Conservation (phyloP, 495 filamentous ascomycete species). For the Filosporella fistucella region DNA sequence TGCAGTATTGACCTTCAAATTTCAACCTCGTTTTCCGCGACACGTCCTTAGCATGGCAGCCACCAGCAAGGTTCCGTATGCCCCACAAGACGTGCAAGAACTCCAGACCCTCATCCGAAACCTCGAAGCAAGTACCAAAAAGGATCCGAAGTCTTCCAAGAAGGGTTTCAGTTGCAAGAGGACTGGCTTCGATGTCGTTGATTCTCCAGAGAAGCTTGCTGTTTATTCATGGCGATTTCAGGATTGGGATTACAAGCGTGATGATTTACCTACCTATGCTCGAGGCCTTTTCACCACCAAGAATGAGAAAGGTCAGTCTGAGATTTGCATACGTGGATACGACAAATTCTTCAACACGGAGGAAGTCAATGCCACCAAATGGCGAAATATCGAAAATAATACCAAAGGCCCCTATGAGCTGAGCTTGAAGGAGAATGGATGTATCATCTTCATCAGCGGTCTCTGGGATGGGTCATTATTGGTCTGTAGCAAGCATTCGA, state of each 20-base stretch:
- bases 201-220: conserved; percentile 47
- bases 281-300: conserved; percentile 85
- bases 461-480: conserved; percentile 82
- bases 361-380: conserved; percentile 73
- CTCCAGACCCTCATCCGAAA: conserved; percentile 51
- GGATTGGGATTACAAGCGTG: conserved; percentile 92
- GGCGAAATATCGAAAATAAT: conserved; percentile 70
- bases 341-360: conserved; percentile 98
- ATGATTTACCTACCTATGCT: conserved; percentile 80
- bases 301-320: conserved; percentile 53
- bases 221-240: conserved; percentile 92
- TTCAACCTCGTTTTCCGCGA: not conserved
- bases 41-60: conserved; percentile 14
- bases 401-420: conserved; percentile 91
- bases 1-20: not conserved
- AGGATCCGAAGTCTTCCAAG: conserved; percentile 32
- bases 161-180: conserved; percentile 65
- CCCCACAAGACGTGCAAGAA: conserved; percentile 59
- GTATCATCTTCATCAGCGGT: conserved; percentile 95
- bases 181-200: conserved; percentile 60
- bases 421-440: conserved; percentile 96
- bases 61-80: conserved; percentile 38
- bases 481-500: conserved; percentile 98
- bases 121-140: conserved; percentile 50
- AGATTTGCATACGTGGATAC: conserved; percentile 86